phyloP scores from a whole-genome alignment of 176 grass and related monocot species.

The Oropetium thomaeum region DNA sequence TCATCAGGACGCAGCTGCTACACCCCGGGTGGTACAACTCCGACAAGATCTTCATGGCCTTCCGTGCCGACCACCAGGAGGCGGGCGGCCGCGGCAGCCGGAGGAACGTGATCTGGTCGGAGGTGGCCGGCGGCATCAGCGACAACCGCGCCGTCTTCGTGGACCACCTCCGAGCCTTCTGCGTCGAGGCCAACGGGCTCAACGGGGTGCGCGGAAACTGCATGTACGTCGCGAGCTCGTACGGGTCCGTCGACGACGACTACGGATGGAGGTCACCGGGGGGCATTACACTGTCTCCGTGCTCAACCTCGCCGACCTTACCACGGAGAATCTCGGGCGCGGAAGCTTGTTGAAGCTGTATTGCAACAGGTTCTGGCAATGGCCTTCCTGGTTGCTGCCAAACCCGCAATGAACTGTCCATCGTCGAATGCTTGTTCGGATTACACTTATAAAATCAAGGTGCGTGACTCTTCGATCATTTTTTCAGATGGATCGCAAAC shows the following conservation, averaged over 20 bases:
- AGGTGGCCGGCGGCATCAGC: slow-evolving; percentile 6
- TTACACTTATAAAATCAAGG: not conserved
- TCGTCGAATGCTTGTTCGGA: not conserved
- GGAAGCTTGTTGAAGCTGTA: not conserved
- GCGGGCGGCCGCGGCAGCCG: too few species aligned
- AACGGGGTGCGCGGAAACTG: slow-evolving; percentile 31
- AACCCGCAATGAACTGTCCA: not conserved
- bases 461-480: too few species aligned
- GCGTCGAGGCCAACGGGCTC: slow-evolving; percentile 5
- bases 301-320: not conserved
- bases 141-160: slow-evolving; percentile 14
- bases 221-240: slow-evolving; percentile 7
- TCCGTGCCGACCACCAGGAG: not conserved
- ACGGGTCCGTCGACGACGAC: slow-evolving; percentile 6
- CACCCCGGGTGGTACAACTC: not conserved
- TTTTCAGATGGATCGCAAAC: too few species aligned
- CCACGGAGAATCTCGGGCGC: not conserved
- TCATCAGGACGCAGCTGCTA: slow-evolving; percentile 8
- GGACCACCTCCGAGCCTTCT: slow-evolving; percentile 24
- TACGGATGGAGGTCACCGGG: not conserved
- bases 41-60: not conserved
- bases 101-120: not conserved
- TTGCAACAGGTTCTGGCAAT: not conserved
- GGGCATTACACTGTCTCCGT: slow-evolving; percentile 1
- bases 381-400: not conserved